Base-by-base conservation (phyloP, 495 filamentous ascomycete species). In the Penicillium antarcticum region DNA sequence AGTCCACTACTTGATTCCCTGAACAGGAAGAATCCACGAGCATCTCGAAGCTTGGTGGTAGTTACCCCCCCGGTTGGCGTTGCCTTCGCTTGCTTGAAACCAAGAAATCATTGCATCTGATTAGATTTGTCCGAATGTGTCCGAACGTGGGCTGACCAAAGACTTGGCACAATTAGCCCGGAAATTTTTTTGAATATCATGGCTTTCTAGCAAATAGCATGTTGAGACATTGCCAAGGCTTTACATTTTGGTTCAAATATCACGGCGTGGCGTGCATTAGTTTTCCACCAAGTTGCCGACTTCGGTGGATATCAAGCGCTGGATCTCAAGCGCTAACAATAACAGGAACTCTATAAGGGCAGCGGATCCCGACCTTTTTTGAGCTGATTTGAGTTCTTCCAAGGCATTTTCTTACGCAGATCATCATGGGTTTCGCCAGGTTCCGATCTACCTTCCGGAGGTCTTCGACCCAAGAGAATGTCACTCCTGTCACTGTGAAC, bases 401-500 rank as follows among this genome's bases (percentile, higher is more conserved):
- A 42, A 24, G 29, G 18, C 17, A 31, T n/a, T 24, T 43, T 29
- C 12, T 44, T n/a, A 24, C 14, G 32, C 17, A 32, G 16, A 21
- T 41, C 24, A 18, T 36, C 32, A 43, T 48, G 45, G 45, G 45
- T 21, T 11, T 54, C 23, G 18, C 45, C 21, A 54, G 52, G 29
- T 42, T 54, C 21, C 51, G 42, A 49, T 23, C 37, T 31, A 34
- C 45, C 35, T 55, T 58, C 14, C 45, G 51, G 51, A 51, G 55
- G 12, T 38, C 51, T 2, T 41, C 51, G 51, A 42, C 45, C 21
- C 24, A 48, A 16, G 51, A 54, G 21, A 42, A 37, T 36, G 52
- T 41, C 29, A 43, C 34, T 13, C 44, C 45, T 18, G 32, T 54
- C 8, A 17, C 39, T 8, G 29, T 49, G 26, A 16, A 6, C 26